Conservation (phyloP, 2,329 filamentous ascomycete species). For the Raffaelea arxii region DNA sequence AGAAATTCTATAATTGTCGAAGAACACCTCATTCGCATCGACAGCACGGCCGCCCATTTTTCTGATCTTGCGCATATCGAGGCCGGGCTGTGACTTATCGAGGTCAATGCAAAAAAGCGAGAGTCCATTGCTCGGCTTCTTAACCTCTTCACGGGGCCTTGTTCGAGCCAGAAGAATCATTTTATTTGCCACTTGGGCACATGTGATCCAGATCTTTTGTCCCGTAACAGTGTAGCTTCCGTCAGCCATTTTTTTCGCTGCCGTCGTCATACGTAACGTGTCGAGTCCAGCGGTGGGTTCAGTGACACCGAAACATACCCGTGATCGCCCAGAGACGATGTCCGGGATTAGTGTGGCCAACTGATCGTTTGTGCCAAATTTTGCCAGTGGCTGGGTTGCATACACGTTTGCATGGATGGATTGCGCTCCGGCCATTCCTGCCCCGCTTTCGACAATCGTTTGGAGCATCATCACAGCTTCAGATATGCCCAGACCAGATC, state of each 20-base stretch:
- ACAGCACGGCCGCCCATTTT: conserved; percentile 82
- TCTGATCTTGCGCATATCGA: conserved; percentile 62
- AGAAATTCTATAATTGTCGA: conserved; percentile 63
- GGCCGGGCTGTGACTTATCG: conserved; percentile 45
- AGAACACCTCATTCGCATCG: conserved; percentile 82
- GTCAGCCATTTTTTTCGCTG: conserved; percentile 42
- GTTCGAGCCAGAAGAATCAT: conserved; percentile 80
- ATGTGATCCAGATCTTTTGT: conserved; percentile 87
- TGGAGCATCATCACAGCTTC: conserved; percentile 86
- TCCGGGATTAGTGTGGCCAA: conserved; percentile 54
- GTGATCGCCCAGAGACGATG: conserved; percentile 61
- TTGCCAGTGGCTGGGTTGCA: conserved; percentile 64
- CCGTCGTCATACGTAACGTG: conserved; percentile 60
- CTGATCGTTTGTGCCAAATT: conserved; percentile 60
- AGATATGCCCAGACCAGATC: conserved; percentile 65
- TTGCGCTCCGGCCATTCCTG: conserved; percentile 64
- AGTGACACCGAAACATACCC: conserved; percentile 77
- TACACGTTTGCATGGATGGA: conserved; percentile 60
- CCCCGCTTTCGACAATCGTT: conserved; percentile 63
- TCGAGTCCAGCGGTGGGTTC: conserved; percentile 75
- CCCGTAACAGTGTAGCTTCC: conserved; percentile 56
- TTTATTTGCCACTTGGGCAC: conserved; percentile 68
- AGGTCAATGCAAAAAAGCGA: conserved; percentile 76
- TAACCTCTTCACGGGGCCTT: background rate
- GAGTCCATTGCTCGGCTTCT: conserved; percentile 38